These are phyloP conservation scores for Vitis hybrid DNA, from an alignment of 177 flowering plant species.

Conservation along the genomic window DNA sequence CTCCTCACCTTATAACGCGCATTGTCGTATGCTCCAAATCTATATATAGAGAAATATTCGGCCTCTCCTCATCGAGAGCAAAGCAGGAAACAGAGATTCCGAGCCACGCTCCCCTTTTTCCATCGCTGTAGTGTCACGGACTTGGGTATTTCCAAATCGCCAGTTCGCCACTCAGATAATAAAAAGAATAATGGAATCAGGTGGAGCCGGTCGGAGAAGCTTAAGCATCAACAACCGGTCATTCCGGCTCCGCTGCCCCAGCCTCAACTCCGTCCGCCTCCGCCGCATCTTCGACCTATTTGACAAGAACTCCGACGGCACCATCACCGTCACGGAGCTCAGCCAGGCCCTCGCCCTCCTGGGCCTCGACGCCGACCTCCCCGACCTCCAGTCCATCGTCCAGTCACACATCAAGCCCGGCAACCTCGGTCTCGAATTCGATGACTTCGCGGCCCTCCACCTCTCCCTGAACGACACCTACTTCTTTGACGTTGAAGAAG, in stretches of 20 bases:
- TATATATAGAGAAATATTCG: too few relatives aligned
- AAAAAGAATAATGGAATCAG: too few relatives aligned
- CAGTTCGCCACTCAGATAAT: too few relatives aligned
- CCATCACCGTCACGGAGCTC: conserved; percentile 59
- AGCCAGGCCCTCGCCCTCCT: conserved; percentile 52
- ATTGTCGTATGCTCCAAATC: too few relatives aligned
- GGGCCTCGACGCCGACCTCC: conserved; percentile 52
- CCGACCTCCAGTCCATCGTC: conserved; percentile 51
- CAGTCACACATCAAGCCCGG: conserved; percentile 42
- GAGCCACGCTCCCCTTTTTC: neutral
- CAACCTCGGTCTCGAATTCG: conserved; percentile 46
- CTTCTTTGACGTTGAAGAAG: conserved; percentile 11
- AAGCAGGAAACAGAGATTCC: too few relatives aligned
- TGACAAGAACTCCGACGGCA: conserved; percentile 61
- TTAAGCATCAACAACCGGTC: conserved; percentile 17
- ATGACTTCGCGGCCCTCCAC: conserved; percentile 61
- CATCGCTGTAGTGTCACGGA: too few relatives aligned
- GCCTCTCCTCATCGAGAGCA: too few relatives aligned
- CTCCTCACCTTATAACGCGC: too few relatives aligned
- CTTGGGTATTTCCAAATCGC: neutral
- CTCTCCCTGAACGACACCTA: conserved; percentile 33
- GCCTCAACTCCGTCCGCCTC: conserved; percentile 76
- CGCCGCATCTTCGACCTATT: conserved; percentile 77
- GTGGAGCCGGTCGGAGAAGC: neutral
- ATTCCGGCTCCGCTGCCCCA: conserved; percentile 60